Percentiles rank a stretch among this genome's conserved stretches.
These are phyloP conservation scores for Puccinellia tenuiflora DNA, from an alignment of 176 grass and related monocot genomes.

Conservation along the genomic window DNA sequence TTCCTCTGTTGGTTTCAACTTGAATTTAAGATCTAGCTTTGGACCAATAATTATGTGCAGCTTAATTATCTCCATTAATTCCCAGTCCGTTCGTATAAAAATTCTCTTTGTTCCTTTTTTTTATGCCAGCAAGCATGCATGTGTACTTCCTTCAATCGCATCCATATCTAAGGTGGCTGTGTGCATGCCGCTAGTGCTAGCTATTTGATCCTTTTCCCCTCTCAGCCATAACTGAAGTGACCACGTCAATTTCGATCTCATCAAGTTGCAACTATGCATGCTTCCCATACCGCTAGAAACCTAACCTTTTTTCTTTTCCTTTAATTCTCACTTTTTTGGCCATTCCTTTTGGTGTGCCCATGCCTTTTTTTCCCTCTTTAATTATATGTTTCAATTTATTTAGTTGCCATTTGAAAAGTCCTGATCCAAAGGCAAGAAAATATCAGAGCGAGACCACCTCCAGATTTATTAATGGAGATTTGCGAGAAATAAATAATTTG, in stretches of 20 bases:
- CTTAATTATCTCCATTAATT: slow-evolving; percentile 9
- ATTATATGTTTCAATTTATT: not conserved
- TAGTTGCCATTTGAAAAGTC: slow-evolving; percentile 6
- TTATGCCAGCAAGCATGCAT: slow-evolving; percentile 21
- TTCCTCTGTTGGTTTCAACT: slow-evolving; percentile 6
- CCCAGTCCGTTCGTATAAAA: slow-evolving; percentile 25
- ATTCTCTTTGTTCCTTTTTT: slow-evolving; percentile 43
- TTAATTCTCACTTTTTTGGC: not conserved
- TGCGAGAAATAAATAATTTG: not conserved
- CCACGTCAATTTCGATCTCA: slow-evolving; percentile 40
- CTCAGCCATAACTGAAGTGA: slow-evolving; percentile 42
- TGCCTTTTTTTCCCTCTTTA: not conserved
- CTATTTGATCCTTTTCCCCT: slow-evolving; percentile 23
- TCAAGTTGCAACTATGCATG: slow-evolving; percentile 36
- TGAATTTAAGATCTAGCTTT: slow-evolving; percentile 29
- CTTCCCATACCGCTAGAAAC: slow-evolving; percentile 39
- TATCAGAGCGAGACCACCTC: not conserved
- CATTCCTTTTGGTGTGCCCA: slow-evolving; percentile 22
- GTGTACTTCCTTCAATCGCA: slow-evolving; percentile 5
- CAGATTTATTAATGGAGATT: not conserved
- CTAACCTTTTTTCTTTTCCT: slow-evolving; percentile 5
- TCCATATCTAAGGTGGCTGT: not conserved
- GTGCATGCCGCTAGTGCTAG: not conserved
- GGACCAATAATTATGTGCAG: not conserved
- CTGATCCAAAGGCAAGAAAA: slow-evolving; percentile 10